Evolutionary conservation across 306 rosid genomes (phyloP).

Genomic region (Ceratonia siliqua): DNA sequence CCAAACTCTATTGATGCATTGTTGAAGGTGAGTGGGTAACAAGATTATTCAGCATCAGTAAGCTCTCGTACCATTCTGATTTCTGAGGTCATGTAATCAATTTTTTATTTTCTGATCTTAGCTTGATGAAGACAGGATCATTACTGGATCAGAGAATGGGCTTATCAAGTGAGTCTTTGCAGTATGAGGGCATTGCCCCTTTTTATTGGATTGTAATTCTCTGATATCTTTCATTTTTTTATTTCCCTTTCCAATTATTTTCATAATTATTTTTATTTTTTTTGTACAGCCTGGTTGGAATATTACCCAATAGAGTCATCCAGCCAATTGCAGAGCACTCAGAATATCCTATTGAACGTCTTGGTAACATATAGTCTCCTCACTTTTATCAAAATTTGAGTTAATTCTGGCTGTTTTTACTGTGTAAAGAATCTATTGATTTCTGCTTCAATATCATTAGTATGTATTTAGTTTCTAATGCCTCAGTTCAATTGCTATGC

Average conservation of each 20-base stretch:
- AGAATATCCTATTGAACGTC: conserved; percentile 80
- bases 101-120: conserved; percentile 27
- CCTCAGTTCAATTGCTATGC: not conserved
- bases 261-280: conserved; percentile 15
- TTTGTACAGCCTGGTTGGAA: conserved; percentile 66
- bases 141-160: conserved; percentile 91
- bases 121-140: conserved; percentile 95
- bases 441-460: not conserved
- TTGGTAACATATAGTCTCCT: conserved; percentile 57
- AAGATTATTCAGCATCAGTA: conserved; percentile 19
- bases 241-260: not conserved
- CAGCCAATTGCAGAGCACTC: conserved; percentile 96
- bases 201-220: conserved; percentile 21
- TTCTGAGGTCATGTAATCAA: not conserved
- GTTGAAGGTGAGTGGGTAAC: conserved; percentile 66
- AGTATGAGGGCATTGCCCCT: conserved; percentile 16
- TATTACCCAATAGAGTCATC: conserved; percentile 84
- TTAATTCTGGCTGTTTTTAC: not conserved
- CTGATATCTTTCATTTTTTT: not conserved
- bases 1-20: conserved; percentile 76
- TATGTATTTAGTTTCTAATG: not conserved
- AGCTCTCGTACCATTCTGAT: not conserved
- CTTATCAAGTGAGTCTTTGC: conserved; percentile 75
- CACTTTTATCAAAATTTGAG: conserved; percentile 7
- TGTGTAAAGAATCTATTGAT: not conserved